Evolutionary conservation across 2,329 filamentous ascomycete genomes (phyloP), one percentile per base, ranked within the genome.

Genomic region (Clarireedia hainanense): DNA sequence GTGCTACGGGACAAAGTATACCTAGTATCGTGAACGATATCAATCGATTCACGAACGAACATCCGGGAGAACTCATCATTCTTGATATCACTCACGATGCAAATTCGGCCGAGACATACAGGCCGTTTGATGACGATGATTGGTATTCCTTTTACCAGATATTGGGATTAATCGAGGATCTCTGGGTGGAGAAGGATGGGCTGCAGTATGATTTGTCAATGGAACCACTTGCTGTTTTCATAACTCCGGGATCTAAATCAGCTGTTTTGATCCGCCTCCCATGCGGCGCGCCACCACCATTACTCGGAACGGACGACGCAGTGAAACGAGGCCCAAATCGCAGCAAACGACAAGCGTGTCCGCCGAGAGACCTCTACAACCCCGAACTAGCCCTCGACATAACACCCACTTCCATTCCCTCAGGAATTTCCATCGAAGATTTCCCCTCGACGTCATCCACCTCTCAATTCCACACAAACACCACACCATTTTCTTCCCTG

Each of bases 61-160:
- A 60, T 46, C 63, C 63, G 0, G 61, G 64, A 0, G 64, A 66
- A 51, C 57, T 66, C 5, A 62, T 65, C 36, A 52, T 65, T 23
- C 49, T 66, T 6, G 63, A 66, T 39, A 42, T 66, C 6, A 56
- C 47, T 10, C 63, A 65, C 40, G 63, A 66, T 51, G 47, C 57
- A 37, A 47, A 58, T 36, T 20, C n/a, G 20, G 23, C 6, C 7
- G 23, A 37, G 2, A 15, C 12, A 24, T 52, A 40, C 17, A 52
- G 2, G 17, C 12, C 17, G 3, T 37, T 37, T 46, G 27, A 42
- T 42, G 46, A 20, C 15, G 20, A 14, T n/a, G 37, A 51, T 59
- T 64, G 64, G 64, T 47, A 56, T 36, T 27, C 47, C 3, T 34
- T 64, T 5, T 64, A 58, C 23, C 34, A n/a, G 5, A 12, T 57